A percentile compares a stretch with the other conserved stretches of the same genome.
These are phyloP conservation scores for Zanthoxylum bungeanum DNA, from an alignment of 345 rosid species.

Conservation along the genomic window DNA sequence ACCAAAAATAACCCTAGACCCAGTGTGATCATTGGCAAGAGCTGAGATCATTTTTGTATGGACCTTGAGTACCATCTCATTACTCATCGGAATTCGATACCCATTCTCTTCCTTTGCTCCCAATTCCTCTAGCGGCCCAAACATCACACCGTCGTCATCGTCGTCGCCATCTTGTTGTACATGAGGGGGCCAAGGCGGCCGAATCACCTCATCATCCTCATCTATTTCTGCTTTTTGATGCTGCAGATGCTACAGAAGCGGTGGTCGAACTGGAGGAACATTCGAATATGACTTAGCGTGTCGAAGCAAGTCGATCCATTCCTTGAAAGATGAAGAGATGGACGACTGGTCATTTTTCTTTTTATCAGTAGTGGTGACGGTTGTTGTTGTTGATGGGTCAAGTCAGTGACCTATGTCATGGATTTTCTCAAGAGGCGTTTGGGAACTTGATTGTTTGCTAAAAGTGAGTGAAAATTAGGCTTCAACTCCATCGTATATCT, in stretches of 20 bases:
- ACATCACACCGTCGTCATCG: constrained; percentile 40
- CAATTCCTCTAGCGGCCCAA: constrained; percentile 47
- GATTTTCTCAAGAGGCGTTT: no score
- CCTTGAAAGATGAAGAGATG: constrained; percentile 41
- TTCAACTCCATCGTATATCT: constrained; percentile 42
- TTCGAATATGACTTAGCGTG: constrained; percentile 24
- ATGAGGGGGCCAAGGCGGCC: constrained; percentile 56
- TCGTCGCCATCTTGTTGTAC: constrained; percentile 23
- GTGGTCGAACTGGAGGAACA: constrained; percentile 7
- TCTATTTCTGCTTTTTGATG: constrained; percentile 21
- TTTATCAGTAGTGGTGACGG: constrained; percentile 8
- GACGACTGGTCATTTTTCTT: constrained; percentile 28
- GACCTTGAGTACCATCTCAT: constrained; percentile 88
- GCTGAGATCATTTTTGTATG: constrained; percentile 82
- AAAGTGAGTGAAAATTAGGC: constrained; percentile 54
- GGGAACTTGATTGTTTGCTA: constrained; percentile 48
- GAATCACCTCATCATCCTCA: no score
- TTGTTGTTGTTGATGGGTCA: not conserved
- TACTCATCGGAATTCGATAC: no score
- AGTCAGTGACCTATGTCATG: constrained; percentile 55
- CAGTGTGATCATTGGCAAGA: constrained; percentile 78
- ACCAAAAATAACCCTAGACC: constrained; percentile 92
- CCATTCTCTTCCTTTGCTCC: constrained; percentile 42
- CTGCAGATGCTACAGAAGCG: not conserved
- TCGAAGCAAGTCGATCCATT: constrained; percentile 35